A percentile compares a stretch with the other conserved stretches of the same genome.
Conservation (phyloP, 768 basidiomycete species). For the Lactarius evosmus region DNA sequence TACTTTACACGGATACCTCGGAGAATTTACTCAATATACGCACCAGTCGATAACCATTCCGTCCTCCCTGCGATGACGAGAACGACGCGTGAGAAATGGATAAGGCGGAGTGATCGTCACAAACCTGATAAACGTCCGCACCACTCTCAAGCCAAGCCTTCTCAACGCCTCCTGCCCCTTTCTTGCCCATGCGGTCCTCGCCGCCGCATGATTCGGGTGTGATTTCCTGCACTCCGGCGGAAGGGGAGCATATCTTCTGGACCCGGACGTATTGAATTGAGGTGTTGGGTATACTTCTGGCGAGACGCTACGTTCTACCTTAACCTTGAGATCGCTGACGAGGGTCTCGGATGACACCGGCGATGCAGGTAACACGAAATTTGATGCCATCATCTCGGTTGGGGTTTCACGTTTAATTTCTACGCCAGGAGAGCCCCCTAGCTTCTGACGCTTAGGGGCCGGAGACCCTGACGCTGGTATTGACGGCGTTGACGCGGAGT, state of each 20-base stretch:
- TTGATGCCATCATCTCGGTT: neutral
- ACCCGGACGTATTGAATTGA: slow-evolving; percentile 17
- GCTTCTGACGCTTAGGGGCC: slow-evolving; percentile 15
- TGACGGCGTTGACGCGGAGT: neutral
- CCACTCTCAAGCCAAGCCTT: slow-evolving; percentile 16
- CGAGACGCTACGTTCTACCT: slow-evolving; percentile 23
- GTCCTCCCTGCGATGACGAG: slow-evolving; percentile 19
- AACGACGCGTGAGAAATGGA: neutral
- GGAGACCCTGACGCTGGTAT: neutral
- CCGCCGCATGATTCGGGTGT: slow-evolving; percentile 6
- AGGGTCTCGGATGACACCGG: slow-evolving; percentile 16
- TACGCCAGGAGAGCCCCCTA: neutral
- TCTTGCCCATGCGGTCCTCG: slow-evolving; percentile 22
- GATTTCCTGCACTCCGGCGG: slow-evolving; percentile 23
- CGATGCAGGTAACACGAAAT: neutral
- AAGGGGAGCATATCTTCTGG: slow-evolving; percentile 22
- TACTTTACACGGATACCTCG: neutral
- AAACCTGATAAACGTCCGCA: slow-evolving; percentile 26
- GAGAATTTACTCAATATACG: neutral
- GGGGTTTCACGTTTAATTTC: neutral
- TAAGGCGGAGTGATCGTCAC: neutral
- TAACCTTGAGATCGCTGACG: slow-evolving; percentile 14
- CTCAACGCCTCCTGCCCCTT: slow-evolving; percentile 18
- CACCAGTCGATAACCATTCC: slow-evolving; percentile 30
- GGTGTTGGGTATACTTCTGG: slow-evolving; percentile 12